Conservation (phyloP, 176 grass and related monocot species). For the Ensete ventricosum region DNA sequence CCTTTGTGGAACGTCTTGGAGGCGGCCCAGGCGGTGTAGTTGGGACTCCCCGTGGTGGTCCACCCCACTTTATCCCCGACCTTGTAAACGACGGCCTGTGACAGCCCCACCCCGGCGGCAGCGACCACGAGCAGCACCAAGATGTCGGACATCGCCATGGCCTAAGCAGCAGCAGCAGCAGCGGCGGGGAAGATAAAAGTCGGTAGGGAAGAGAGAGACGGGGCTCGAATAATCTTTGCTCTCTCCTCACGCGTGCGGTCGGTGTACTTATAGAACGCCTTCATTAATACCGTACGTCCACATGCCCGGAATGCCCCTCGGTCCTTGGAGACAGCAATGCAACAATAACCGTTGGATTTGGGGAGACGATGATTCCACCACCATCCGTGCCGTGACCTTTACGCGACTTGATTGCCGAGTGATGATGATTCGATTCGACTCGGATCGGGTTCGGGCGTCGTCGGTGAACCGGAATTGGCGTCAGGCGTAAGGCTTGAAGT, state of each 20-base stretch:
- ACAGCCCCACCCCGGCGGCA: background rate
- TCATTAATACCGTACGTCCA: background rate
- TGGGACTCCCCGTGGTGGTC: background rate
- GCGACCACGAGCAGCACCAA: background rate
- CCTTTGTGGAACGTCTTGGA: background rate
- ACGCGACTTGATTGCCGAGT: too few relatives aligned
- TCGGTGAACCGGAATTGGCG: too few relatives aligned
- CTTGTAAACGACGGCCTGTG: background rate
- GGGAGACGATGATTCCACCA: too few relatives aligned
- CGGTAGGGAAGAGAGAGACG: background rate
- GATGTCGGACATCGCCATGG: background rate
- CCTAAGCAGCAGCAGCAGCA: background rate
- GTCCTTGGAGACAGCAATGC: too few relatives aligned
- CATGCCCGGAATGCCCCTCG: background rate
- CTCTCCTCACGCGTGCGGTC: background rate
- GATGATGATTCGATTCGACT: too few relatives aligned
- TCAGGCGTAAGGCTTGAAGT: too few relatives aligned
- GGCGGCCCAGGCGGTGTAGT: constrained; percentile 1
- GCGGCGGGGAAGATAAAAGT: background rate
- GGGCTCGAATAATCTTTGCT: background rate
- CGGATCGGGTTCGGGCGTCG: too few relatives aligned
- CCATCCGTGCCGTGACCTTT: too few relatives aligned
- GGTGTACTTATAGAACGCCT: background rate
- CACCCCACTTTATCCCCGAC: background rate
- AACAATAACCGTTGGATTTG: too few relatives aligned